These are phyloP conservation scores for Kluyveromyces wickerhamii DNA, from an alignment of 805 yeast genomes.

Conservation along the genomic window DNA sequence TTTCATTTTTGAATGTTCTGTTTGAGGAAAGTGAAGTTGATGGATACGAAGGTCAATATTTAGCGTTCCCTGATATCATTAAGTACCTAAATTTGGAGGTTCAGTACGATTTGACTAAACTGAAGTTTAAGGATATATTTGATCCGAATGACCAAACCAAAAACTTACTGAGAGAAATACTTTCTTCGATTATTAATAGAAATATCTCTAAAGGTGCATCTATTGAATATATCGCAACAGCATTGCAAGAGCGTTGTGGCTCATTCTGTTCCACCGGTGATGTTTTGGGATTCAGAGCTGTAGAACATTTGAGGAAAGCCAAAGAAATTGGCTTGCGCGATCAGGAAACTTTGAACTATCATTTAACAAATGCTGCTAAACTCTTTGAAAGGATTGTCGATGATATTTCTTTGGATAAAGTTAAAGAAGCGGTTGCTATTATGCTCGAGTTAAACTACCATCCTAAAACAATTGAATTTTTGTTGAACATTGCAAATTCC, in stretches of 20 bases:
- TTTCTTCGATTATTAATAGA: conserved; percentile 82
- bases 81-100: conserved; percentile 58
- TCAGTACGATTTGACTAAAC: conserved; percentile 56
- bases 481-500: conserved; percentile 66
- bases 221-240: conserved; percentile 79
- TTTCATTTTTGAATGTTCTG: conserved; percentile 77
- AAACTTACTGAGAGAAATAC: conserved; percentile 69
- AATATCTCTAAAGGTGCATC: conserved; percentile 88
- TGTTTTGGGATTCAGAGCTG: conserved; percentile 87
- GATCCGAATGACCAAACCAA: conserved; percentile 51
- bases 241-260: conserved; percentile 87
- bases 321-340: conserved; percentile 66
- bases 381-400: conserved; percentile 75
- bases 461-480: conserved; percentile 79
- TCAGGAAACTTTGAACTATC: conserved; percentile 58
- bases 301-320: conserved; percentile 85
- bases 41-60: conserved; percentile 27
- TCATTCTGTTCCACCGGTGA: conserved; percentile 92
- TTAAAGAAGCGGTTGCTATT: conserved; percentile 71
- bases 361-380: conserved; percentile 62
- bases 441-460: conserved; percentile 72
- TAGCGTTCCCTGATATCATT: conserved; percentile 57
- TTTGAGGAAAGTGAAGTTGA: conserved; percentile 56
- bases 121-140: conserved; percentile 70
- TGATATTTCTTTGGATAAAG: conserved; percentile 65